Percentiles rank a stretch among this genome's conserved stretches.
phyloP scores from a whole-genome alignment of 352 stramenopile species.

The Phytophthora constricta region DNA sequence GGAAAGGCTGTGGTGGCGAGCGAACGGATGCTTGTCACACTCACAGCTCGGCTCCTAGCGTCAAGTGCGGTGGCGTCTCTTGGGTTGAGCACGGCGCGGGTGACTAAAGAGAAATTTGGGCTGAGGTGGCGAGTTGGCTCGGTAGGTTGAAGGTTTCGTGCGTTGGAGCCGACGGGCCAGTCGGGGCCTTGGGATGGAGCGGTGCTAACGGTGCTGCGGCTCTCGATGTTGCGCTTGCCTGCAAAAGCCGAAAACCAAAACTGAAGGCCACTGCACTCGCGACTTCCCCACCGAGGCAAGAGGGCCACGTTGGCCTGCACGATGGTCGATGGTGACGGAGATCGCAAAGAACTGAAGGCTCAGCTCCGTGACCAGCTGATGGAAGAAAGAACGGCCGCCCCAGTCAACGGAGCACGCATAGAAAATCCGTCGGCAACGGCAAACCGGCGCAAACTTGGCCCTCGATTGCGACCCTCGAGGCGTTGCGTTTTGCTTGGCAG shows the following conservation, averaged over 20 bases:
- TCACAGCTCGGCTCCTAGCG: constrained; percentile 22
- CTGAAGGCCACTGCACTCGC: constrained; percentile 13
- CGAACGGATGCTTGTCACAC: constrained; percentile 42
- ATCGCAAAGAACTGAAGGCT: constrained; percentile 33
- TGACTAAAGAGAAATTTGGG: constrained; percentile 25
- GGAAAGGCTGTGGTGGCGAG: constrained; percentile 25
- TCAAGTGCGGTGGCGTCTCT: constrained; percentile 41
- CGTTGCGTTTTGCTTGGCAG: too few species aligned
- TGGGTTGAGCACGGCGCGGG: constrained; percentile 6
- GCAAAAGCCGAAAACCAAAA: constrained; percentile 18
- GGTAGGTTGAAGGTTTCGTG: constrained; percentile 28
- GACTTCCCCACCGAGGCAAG: neutral
- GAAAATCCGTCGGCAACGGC: constrained; percentile 37
- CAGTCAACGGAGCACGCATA: constrained; percentile 29
- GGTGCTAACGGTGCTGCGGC: constrained; percentile 4
- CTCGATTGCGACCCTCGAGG: constrained; percentile 25
- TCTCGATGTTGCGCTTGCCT: neutral
- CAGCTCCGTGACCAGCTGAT: constrained; percentile 33
- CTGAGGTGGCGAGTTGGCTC: neutral
- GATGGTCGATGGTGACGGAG: constrained; percentile 28
- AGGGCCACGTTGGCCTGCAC: constrained; percentile 1
- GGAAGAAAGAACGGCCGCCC: constrained; percentile 16
- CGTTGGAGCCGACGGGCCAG: constrained; percentile 14
- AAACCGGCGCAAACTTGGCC: constrained; percentile 30
- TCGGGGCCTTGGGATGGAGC: constrained; percentile 23